A percentile compares a stretch with the other conserved stretches of the same genome.
Evolutionary conservation across 2,329 filamentous ascomycete species (phyloP).

Genomic region (Macrophomina phaseolina): DNA sequence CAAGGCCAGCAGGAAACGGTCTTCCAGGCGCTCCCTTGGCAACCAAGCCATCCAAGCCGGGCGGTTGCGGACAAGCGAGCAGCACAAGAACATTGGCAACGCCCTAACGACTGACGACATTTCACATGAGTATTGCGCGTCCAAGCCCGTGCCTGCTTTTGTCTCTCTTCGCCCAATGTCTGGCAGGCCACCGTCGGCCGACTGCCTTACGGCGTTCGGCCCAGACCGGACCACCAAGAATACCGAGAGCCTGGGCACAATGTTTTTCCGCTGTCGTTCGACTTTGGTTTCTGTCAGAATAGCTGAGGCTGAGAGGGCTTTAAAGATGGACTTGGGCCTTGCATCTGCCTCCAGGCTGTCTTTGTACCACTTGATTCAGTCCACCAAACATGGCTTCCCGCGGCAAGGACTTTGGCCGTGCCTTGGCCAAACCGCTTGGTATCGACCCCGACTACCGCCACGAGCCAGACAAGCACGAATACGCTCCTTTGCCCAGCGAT

Average conservation of each 20-base stretch:
- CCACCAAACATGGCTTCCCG: conserved; percentile 4
- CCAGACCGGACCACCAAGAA: conserved; percentile 20
- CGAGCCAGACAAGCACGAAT: conserved; percentile 10
- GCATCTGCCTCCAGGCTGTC: background rate
- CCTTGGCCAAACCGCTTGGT: conserved; percentile 16
- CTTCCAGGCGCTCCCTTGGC: conserved; percentile 7
- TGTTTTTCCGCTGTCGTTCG: conserved; percentile 15
- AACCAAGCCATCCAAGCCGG: conserved; percentile 16
- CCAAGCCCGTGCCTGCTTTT: background rate
- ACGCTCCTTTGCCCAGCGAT: background rate
- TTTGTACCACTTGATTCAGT: conserved; percentile 9
- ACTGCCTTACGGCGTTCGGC: background rate
- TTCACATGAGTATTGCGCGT: conserved; percentile 9
- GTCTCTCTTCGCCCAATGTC: conserved; percentile 4
- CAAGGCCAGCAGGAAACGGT: background rate
- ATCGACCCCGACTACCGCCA: conserved; percentile 21
- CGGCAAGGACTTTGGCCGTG: conserved; percentile 11
- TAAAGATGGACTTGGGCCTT: conserved; percentile 16
- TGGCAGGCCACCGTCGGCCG: background rate
- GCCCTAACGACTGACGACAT: conserved; percentile 17
- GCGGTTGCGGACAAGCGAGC: conserved; percentile 1
- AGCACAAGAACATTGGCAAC: conserved; percentile 12
- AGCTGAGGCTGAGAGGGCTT: background rate
- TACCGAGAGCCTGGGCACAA: conserved; percentile 19
- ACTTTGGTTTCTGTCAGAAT: background rate